Evolutionary conservation across 768 basidiomycete species (phyloP).

Genomic region (Tremella yokohamensis): DNA sequence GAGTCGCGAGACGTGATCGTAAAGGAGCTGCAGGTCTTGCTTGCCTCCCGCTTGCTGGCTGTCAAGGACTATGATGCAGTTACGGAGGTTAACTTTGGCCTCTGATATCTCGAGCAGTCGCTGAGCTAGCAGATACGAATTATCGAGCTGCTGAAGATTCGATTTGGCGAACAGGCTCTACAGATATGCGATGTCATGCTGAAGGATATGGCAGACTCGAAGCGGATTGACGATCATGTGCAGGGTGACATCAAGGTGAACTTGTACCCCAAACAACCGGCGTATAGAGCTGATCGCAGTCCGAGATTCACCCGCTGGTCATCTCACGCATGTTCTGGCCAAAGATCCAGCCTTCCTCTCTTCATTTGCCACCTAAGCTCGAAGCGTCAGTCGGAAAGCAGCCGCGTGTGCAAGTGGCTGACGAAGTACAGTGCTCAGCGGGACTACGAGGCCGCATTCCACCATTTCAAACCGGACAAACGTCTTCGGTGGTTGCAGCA

Average conservation of each 20-base stretch:
- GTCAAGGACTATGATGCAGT: slow-evolving; percentile 77
- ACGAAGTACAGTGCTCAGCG: slow-evolving; percentile 61
- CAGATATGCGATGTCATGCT: slow-evolving; percentile 99
- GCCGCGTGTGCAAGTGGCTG: neutral
- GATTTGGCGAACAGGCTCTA: slow-evolving; percentile 87
- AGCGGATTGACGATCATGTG: slow-evolving; percentile 79
- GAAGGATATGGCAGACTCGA: slow-evolving; percentile 93
- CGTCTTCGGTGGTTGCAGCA: slow-evolving; percentile 82
- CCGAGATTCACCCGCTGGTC: slow-evolving; percentile 77
- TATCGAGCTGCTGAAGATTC: slow-evolving; percentile 88
- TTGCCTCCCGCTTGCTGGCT: slow-evolving; percentile 78
- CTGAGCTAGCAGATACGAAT: slow-evolving; percentile 66
- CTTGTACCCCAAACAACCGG: neutral
- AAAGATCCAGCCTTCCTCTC: slow-evolving; percentile 65
- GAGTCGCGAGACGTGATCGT: slow-evolving; percentile 95
- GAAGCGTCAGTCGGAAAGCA: slow-evolving; percentile 58
- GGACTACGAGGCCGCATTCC: slow-evolving; percentile 71
- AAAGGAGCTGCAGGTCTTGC: slow-evolving; percentile 85
- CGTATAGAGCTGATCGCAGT: slow-evolving; percentile 52
- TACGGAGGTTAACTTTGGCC: slow-evolving; percentile 56
- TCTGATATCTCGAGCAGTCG: neutral
- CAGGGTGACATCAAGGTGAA: slow-evolving; percentile 69
- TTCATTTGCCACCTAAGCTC: slow-evolving; percentile 81
- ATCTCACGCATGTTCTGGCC: slow-evolving; percentile 98
- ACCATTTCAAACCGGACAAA: slow-evolving; percentile 88